These are phyloP conservation scores for Pelargonium fulgidum DNA, from an alignment of 441 rosid species.

Conservation along the genomic window DNA sequence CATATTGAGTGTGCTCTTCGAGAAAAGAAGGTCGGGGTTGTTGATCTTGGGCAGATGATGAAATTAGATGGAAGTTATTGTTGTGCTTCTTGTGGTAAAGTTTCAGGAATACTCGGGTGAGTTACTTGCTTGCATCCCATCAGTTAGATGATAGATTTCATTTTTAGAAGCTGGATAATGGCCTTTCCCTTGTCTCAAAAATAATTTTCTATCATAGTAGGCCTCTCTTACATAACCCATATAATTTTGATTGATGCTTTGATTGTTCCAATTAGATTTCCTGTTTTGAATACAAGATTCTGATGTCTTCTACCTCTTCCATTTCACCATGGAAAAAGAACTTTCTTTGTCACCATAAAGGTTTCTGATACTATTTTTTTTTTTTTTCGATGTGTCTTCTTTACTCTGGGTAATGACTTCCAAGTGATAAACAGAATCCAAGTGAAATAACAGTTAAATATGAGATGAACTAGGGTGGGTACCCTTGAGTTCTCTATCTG, in stretches of 20 bases:
- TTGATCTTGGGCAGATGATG: slow-evolving; percentile 72
- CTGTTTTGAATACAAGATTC: not conserved
- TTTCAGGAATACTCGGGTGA: slow-evolving; percentile 79
- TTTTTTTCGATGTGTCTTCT: not conserved
- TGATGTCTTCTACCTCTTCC: not conserved
- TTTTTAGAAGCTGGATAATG: not conserved
- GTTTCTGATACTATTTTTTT: not conserved
- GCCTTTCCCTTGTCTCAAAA: not conserved
- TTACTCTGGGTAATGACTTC: not conserved
- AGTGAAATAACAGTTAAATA: not conserved
- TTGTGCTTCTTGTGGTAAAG: slow-evolving; percentile 96
- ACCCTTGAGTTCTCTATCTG: too few species aligned
- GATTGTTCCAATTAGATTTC: not conserved
- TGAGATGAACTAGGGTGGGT: too few species aligned
- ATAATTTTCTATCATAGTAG: not conserved
- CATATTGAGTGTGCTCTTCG: slow-evolving; percentile 91
- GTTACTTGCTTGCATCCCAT: slow-evolving; percentile 21
- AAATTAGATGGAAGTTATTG: slow-evolving; percentile 98
- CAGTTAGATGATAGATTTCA: not conserved
- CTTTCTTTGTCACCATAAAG: not conserved
- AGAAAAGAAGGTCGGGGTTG: slow-evolving; percentile 75
- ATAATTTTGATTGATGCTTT: not conserved
- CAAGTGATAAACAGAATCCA: not conserved
- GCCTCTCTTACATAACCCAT: not conserved
- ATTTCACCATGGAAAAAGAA: not conserved